phyloP scores from a whole-genome alignment of 108 stramenopile genomes.

The Skeletonema menzelii region DNA sequence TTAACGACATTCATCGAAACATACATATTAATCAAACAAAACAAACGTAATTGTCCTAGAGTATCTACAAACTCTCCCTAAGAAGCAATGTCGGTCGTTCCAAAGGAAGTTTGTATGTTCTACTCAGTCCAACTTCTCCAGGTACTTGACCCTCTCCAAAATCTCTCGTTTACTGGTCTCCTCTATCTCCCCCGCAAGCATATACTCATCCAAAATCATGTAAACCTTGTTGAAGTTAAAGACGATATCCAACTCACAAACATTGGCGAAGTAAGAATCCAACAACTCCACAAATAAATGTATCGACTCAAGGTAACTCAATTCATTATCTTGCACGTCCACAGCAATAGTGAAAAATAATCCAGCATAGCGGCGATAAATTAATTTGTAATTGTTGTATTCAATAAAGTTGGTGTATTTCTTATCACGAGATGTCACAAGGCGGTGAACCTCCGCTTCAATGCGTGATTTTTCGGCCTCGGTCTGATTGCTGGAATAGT shows the following conservation, averaged over 20 bases:
- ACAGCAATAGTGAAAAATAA: slow-evolving; percentile 98
- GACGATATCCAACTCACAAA: slow-evolving; percentile 99
- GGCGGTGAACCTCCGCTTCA: slow-evolving; percentile 96
- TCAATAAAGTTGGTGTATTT: slow-evolving; percentile 99
- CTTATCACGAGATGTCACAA: slow-evolving; percentile 94
- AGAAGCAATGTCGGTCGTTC: background rate
- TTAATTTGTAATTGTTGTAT: slow-evolving; percentile 98
- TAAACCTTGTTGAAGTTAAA: slow-evolving; percentile 99
- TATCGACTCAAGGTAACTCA: slow-evolving; percentile 96
- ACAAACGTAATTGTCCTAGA: background rate
- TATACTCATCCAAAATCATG: slow-evolving; percentile 97
- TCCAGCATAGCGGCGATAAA: slow-evolving; percentile 98
- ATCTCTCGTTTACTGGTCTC: slow-evolving; percentile 93
- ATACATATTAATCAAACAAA: background rate
- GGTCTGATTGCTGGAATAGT: slow-evolving; percentile 38
- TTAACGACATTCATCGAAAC: background rate
- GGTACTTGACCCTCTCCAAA: slow-evolving; percentile 85
- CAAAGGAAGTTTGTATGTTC: background rate
- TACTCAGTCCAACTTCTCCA: slow-evolving; percentile 92
- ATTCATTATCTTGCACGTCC: slow-evolving; percentile 98
- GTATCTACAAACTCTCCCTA: background rate
- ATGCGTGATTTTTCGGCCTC: slow-evolving; percentile 95
- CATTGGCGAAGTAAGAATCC: slow-evolving; percentile 97
- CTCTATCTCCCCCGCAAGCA: slow-evolving; percentile 97
- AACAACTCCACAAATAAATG: slow-evolving; percentile 99